phyloP scores from a whole-genome alignment of 495 filamentous ascomycete species.

The Neurospora sp. region DNA sequence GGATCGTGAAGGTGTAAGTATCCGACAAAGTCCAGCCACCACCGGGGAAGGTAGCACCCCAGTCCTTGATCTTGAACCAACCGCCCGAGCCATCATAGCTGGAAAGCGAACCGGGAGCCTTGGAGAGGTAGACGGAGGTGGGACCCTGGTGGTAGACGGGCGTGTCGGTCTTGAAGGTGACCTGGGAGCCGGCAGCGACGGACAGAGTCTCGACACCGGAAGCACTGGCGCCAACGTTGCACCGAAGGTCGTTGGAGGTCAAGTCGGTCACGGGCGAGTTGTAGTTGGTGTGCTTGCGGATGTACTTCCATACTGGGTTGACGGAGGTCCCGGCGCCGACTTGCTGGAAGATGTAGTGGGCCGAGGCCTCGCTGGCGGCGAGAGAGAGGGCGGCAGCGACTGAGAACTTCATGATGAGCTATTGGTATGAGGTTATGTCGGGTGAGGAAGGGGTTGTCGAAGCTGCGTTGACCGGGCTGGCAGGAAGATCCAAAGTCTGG shows the following conservation, averaged over 20 bases:
- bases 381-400: slow-evolving; percentile 23
- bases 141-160: slow-evolving; percentile 55
- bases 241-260: slow-evolving; percentile 43
- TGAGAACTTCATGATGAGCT: slow-evolving; percentile 28
- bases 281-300: slow-evolving; percentile 47
- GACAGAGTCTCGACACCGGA: slow-evolving; percentile 33
- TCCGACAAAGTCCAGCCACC: slow-evolving; percentile 25
- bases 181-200: slow-evolving; percentile 38
- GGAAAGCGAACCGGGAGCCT: slow-evolving; percentile 33
- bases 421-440: not conserved
- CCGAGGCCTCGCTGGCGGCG: slow-evolving; percentile 29
- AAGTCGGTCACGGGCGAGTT: slow-evolving; percentile 53
- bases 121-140: slow-evolving; percentile 40
- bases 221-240: slow-evolving; percentile 46
- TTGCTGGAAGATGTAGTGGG: slow-evolving; percentile 44
- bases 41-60: slow-evolving; percentile 30
- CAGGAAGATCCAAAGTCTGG: not conserved
- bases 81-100: slow-evolving; percentile 41
- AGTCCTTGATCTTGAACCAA: slow-evolving; percentile 49
- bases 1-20: slow-evolving; percentile 45
- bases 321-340: slow-evolving; percentile 34
- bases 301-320: slow-evolving; percentile 37
- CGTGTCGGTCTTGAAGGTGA: slow-evolving; percentile 41
- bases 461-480: not conserved
- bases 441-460: not conserved